These are phyloP conservation scores for Wickerhamiella cacticola DNA, from an alignment of 805 yeast genomes.

Conservation along the genomic window DNA sequence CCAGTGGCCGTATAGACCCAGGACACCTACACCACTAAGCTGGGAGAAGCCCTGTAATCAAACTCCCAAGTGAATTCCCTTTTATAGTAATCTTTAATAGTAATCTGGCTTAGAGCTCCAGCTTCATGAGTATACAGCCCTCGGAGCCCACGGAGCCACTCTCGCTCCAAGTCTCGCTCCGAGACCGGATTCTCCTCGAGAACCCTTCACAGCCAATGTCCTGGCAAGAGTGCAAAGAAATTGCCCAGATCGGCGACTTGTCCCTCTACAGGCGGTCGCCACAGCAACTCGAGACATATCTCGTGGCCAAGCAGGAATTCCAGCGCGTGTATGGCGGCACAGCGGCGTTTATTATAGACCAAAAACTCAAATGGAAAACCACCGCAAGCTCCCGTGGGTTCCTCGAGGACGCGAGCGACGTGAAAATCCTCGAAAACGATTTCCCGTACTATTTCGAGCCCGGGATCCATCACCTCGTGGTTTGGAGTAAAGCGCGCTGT, in stretches of 20 bases:
- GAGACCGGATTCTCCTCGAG: no score
- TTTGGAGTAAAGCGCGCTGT: slow-evolving; percentile 42
- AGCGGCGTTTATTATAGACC: slow-evolving; percentile 20
- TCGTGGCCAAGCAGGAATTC: slow-evolving; percentile 21
- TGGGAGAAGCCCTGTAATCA: no score
- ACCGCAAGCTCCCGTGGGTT: no score
- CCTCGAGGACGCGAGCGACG: slow-evolving; percentile 26
- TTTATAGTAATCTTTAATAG: no score
- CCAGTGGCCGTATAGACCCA: no score
- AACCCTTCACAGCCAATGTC: slow-evolving; percentile 11
- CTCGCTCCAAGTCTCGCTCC: background rate
- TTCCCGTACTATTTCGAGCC: slow-evolving; percentile 44
- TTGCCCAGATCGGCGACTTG: slow-evolving; percentile 19
- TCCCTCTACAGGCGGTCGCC: slow-evolving; percentile 23
- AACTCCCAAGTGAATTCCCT: no score
- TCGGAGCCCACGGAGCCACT: no score
- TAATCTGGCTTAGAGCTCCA: no score
- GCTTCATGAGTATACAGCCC: no score
- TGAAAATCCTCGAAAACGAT: slow-evolving; percentile 40
- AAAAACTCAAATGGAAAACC: slow-evolving; percentile 24
- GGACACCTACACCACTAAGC: no score
- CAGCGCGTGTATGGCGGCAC: slow-evolving; percentile 21
- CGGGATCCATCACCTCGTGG: slow-evolving; percentile 41
- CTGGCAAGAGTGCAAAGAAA: slow-evolving; percentile 16
- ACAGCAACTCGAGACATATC: slow-evolving; percentile 21